These are phyloP conservation scores for Pholiota microspora DNA, from an alignment of 768 basidiomycete species.

Conservation along the genomic window DNA sequence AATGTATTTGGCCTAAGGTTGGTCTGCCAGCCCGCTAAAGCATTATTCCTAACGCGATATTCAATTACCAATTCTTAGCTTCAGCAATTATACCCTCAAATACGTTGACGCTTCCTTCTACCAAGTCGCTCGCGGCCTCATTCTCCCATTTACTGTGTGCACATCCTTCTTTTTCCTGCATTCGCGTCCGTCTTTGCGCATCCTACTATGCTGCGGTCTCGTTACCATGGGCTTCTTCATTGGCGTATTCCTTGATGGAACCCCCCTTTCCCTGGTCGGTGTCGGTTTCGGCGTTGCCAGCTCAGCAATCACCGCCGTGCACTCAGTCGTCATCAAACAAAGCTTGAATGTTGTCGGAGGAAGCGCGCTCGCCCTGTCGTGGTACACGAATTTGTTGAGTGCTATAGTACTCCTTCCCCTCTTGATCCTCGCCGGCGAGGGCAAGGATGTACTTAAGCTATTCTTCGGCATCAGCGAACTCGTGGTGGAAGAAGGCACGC, in stretches of 20 bases:
- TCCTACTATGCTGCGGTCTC: constrained; percentile 71
- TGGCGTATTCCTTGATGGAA: constrained; percentile 79
- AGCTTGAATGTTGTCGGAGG: constrained; percentile 77
- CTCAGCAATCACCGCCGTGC: constrained; percentile 84
- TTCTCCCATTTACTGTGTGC: constrained; percentile 90
- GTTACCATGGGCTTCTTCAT: constrained; percentile 94
- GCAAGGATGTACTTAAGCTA: constrained; percentile 57
- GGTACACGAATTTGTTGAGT: constrained; percentile 89
- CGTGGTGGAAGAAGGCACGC: constrained; percentile 33
- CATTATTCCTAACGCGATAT: not conserved
- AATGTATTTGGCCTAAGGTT: constrained; percentile 86
- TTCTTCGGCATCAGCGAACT: constrained; percentile 46
- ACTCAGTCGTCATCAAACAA: constrained; percentile 94
- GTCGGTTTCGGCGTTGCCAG: constrained; percentile 80
- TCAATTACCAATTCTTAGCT: constrained; percentile 38
- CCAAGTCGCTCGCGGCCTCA: constrained; percentile 91
- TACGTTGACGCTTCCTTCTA: constrained; percentile 95
- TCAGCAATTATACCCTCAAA: constrained; percentile 90
- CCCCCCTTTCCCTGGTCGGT: constrained; percentile 57
- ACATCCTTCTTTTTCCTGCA: constrained; percentile 82
- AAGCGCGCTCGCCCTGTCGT: constrained; percentile 81
- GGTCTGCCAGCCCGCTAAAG: constrained; percentile 2
- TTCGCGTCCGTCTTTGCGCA: constrained; percentile 70
- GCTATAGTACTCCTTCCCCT: constrained; percentile 72
- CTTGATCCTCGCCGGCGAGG: constrained; percentile 75